Evolutionary conservation across 306 rosid species (phyloP).

Genomic region (Trichosanthes truncata): DNA sequence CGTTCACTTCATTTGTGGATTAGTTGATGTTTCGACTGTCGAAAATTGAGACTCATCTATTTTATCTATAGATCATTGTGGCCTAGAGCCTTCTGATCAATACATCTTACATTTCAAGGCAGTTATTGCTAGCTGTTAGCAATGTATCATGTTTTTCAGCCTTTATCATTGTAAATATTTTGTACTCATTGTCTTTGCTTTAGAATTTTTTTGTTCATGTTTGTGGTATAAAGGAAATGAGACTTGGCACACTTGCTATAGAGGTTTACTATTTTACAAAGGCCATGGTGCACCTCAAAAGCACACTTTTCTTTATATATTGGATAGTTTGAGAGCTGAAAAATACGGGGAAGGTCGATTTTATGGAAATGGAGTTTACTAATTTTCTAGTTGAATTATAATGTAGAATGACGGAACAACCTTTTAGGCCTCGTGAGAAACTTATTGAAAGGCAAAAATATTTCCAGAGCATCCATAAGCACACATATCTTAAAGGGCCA

Average conservation of each 20-base stretch:
- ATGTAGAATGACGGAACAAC: slow-evolving; percentile 61
- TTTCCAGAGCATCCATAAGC: slow-evolving; percentile 45
- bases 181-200: background rate
- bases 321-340: background rate
- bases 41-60: background rate
- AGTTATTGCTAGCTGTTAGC: background rate
- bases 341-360: background rate
- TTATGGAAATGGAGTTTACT: background rate
- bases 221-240: background rate
- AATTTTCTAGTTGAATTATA: background rate
- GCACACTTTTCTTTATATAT: background rate
- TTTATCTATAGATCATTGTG: background rate
- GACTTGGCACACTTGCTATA: background rate
- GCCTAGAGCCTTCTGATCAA: background rate
- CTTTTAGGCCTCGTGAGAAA: slow-evolving; percentile 74
- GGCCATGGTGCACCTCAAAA: background rate
- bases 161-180: background rate
- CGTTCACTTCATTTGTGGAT: background rate
- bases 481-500: slow-evolving; percentile 81
- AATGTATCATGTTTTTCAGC: background rate
- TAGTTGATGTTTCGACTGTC: background rate
- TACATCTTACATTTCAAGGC: background rate
- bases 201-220: background rate
- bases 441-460: slow-evolving; percentile 50
- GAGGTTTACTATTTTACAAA: background rate